Conservation (phyloP, 108 stramenopile genomes). For the Cyclotella atomus region DNA sequence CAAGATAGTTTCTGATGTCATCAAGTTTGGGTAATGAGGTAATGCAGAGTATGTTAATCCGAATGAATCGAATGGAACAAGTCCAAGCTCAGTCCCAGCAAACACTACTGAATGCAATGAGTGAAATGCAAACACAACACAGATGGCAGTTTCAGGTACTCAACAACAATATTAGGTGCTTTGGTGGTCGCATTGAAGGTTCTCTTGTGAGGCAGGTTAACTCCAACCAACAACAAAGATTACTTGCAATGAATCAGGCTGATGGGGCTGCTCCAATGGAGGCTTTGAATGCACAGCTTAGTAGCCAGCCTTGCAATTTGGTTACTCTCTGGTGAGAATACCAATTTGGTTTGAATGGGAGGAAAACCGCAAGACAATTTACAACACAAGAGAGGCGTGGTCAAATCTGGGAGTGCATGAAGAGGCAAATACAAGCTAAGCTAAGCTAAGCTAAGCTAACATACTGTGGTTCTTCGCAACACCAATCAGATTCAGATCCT, state of each 20-base stretch:
- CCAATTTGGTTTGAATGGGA: not conserved
- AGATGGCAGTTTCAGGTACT: not conserved
- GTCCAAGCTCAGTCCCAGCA: not conserved
- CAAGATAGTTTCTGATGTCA: not conserved
- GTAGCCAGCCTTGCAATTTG: not conserved
- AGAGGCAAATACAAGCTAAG: not conserved
- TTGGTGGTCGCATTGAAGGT: constrained; percentile 1
- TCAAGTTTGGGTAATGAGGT: too few relatives aligned
- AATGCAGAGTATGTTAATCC: not conserved
- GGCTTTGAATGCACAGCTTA: not conserved
- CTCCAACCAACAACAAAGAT: not conserved
- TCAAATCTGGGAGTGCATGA: constrained; percentile 1
- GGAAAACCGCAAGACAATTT: not conserved
- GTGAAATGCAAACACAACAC: not conserved
- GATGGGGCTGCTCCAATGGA: not conserved
- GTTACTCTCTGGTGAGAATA: not conserved
- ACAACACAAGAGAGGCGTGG: not conserved
- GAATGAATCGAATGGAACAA: not conserved
- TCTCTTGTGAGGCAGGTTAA: not conserved
- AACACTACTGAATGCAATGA: not conserved
- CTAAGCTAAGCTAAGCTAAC: too few relatives aligned
- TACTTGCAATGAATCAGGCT: not conserved
- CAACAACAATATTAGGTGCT: not conserved
- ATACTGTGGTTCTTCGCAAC: too few relatives aligned
- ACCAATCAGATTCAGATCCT: too few relatives aligned